These are phyloP conservation scores for Dichotomocladium elegans DNA, from an alignment of 371 early-diverging fungal species.

Conservation along the genomic window DNA sequence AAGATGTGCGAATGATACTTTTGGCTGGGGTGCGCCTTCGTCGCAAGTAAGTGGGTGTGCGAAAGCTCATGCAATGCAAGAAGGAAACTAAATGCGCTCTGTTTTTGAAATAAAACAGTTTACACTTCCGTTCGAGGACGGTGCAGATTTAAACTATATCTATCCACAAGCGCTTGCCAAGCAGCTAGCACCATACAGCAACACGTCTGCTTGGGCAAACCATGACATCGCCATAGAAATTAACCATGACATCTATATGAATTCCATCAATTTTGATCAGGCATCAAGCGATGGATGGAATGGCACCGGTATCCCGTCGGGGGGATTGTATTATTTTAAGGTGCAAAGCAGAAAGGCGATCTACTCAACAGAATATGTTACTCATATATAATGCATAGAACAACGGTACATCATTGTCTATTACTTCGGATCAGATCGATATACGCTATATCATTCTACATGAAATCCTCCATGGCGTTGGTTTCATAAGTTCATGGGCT, in stretches of 20 bases:
- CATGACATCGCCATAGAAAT: constrained; percentile 43
- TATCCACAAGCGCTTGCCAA: constrained; percentile 49
- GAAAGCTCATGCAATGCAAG: no score
- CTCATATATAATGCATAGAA: not conserved
- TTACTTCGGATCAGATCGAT: constrained; percentile 32
- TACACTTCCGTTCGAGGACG: constrained; percentile 45
- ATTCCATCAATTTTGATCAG: constrained; percentile 18
- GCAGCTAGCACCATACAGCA: constrained; percentile 41
- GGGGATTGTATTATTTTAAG: constrained; percentile 38
- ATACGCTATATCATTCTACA: constrained; percentile 38
- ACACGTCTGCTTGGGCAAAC: constrained; percentile 34
- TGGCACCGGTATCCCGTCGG: constrained; percentile 26
- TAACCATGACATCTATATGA: constrained; percentile 40
- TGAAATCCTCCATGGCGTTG: constrained; percentile 41
- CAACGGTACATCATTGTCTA: no score
- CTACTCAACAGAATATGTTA: no score
- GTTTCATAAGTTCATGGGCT: constrained; percentile 45
- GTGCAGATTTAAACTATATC: constrained; percentile 42
- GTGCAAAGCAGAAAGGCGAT: constrained; percentile 14
- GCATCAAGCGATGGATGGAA: constrained; percentile 31
- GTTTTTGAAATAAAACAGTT: constrained; percentile 19
- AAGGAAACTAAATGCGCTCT: no score
- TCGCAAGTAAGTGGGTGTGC: constrained; percentile 36
- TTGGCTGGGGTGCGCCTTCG: constrained; percentile 40
- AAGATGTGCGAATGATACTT: constrained; percentile 31